Conservation (phyloP, 148 eudicot species). For the Vaccinium corymbosum region DNA sequence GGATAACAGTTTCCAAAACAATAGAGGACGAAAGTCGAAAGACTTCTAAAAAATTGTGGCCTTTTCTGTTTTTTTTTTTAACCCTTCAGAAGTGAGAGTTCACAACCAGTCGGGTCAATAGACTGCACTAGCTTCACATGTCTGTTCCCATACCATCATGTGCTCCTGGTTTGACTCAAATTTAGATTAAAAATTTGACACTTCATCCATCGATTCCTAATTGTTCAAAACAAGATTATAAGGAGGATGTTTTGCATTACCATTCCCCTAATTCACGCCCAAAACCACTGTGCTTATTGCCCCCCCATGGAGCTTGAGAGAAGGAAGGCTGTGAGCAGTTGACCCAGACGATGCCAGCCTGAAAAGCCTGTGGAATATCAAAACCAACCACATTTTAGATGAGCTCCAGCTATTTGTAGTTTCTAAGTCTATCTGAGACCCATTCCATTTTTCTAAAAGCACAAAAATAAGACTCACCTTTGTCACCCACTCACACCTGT, state of each 20-base stretch:
- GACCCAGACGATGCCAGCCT: slow-evolving; percentile 88
- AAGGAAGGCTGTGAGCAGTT: slow-evolving; percentile 99
- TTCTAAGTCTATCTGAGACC: background rate
- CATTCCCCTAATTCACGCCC: slow-evolving; percentile 99
- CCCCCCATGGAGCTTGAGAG: slow-evolving; percentile 99
- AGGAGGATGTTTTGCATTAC: slow-evolving; percentile 29
- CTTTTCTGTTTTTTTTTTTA: background rate
- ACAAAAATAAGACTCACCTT: slow-evolving; percentile 52
- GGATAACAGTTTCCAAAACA: background rate
- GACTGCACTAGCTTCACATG: background rate
- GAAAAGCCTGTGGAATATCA: slow-evolving; percentile 57
- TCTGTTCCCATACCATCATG: background rate
- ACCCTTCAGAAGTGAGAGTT: background rate
- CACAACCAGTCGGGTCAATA: background rate
- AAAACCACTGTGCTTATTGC: slow-evolving; percentile 87
- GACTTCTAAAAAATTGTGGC: background rate
- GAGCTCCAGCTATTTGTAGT: background rate
- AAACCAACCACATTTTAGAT: background rate
- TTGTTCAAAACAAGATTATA: slow-evolving; percentile 9
- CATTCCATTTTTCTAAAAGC: background rate
- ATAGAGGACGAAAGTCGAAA: background rate
- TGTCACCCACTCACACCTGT: slow-evolving; percentile 78
- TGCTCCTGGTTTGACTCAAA: background rate
- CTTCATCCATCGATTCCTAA: background rate
- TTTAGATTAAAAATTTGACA: background rate